These are phyloP conservation scores for Smittium mucronatum DNA, from an alignment of 371 early-diverging fungal genomes.

Conservation along the genomic window DNA sequence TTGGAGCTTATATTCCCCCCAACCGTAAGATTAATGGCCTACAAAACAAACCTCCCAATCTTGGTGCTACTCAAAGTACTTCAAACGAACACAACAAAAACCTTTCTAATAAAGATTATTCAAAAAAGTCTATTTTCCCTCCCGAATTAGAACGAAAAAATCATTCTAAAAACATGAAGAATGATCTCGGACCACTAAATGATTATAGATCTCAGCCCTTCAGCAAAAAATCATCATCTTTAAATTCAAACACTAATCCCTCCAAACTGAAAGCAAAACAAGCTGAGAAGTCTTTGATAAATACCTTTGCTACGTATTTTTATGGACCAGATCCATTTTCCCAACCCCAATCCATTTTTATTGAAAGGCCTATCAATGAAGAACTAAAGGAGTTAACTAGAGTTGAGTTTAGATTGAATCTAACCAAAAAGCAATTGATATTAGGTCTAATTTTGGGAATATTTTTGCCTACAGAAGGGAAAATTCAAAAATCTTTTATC, in stretches of 20 bases:
- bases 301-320: conserved; percentile 7
- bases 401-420: background rate
- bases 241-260: background rate
- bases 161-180: background rate
- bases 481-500: conserved; percentile 2
- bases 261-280: background rate
- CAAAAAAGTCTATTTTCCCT: background rate
- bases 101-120: too few species aligned
- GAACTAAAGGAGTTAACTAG: conserved; percentile 4
- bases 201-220: background rate
- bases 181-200: background rate
- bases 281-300: background rate
- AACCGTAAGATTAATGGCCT: background rate
- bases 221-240: background rate
- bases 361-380: conserved; percentile 6
- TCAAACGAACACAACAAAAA: background rate
- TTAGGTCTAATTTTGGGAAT: conserved; percentile 2
- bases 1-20: conserved; percentile 3
- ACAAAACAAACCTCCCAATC: background rate
- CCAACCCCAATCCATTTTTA: background rate
- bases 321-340: background rate
- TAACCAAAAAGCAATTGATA: conserved; percentile 7
- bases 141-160: background rate
- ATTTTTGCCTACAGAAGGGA: conserved; percentile 6
- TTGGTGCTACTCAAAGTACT: background rate